Evolutionary conservation across 306 rosid species (phyloP).

Genomic region (Malus asiatica): DNA sequence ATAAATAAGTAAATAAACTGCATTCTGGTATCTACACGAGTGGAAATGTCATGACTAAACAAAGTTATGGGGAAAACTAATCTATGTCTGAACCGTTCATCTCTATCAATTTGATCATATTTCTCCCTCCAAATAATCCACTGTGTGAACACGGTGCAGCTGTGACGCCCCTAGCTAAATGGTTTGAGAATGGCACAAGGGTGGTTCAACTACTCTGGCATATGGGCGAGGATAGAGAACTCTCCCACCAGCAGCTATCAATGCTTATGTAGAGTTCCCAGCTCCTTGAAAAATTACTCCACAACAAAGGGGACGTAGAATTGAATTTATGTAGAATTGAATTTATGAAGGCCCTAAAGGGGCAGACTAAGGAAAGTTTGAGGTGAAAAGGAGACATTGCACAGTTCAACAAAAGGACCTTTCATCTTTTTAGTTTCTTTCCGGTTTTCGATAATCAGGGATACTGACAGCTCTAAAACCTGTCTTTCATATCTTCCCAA

Average conservation of each 20-base stretch:
- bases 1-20: no score
- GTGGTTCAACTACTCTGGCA: not conserved
- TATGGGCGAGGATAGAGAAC: not conserved
- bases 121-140: not conserved
- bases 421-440: not conserved
- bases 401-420: not conserved
- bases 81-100: not conserved
- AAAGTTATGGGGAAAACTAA: not conserved
- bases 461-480: no score
- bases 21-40: not conserved
- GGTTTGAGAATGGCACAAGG: no score
- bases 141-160: not conserved
- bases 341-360: not conserved
- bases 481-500: not conserved
- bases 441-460: not conserved
- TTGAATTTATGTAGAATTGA: not conserved
- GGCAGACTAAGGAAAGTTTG: not conserved
- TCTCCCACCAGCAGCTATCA: not conserved
- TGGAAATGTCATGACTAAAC: not conserved
- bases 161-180: no score
- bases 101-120: not conserved
- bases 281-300: no score
- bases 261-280: no score
- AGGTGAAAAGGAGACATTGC: not conserved
- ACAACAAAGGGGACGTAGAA: not conserved